Percentiles rank a stretch among this genome's conserved stretches.
phyloP scores from a whole-genome alignment of 495 filamentous ascomycete species.

The Penicillium lividum region DNA sequence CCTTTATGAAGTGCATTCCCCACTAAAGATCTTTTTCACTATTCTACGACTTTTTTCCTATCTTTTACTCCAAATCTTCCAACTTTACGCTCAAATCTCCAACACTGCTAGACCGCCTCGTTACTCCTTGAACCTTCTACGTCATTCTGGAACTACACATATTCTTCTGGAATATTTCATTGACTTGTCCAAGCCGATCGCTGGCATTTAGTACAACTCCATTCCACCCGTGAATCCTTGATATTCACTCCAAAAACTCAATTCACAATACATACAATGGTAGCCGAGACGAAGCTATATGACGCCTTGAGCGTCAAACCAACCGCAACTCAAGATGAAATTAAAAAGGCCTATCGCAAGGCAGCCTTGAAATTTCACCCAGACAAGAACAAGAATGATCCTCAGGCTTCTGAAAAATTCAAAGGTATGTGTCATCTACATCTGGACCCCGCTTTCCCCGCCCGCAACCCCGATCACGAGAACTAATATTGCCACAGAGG shows the following conservation, averaged over 20 bases:
- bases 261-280: conserved; percentile 58
- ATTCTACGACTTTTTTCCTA: neutral
- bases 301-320: conserved; percentile 75
- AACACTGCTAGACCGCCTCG: conserved; percentile 4
- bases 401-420: conserved; percentile 82
- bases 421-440: conserved; percentile 52
- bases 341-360: conserved; percentile 97
- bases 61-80: neutral
- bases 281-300: conserved; percentile 85
- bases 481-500: conserved; percentile 54
- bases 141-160: conserved; percentile 38
- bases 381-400: conserved; percentile 95
- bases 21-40: conserved; percentile 17
- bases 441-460: conserved; percentile 15
- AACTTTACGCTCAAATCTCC: neutral
- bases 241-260: conserved; percentile 15
- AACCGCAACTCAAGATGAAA: conserved; percentile 82
- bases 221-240: conserved; percentile 12
- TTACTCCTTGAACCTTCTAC: conserved; percentile 38
- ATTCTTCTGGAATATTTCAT: neutral
- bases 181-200: neutral
- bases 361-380: conserved; percentile 90
- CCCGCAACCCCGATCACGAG: neutral
- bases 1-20: neutral
- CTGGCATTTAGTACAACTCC: conserved; percentile 14